A percentile compares a stretch with the other conserved stretches of the same genome.
Conservation (phyloP, 2,329 filamentous ascomycete genomes). For the Stachybotrys chlorohalonatus region DNA sequence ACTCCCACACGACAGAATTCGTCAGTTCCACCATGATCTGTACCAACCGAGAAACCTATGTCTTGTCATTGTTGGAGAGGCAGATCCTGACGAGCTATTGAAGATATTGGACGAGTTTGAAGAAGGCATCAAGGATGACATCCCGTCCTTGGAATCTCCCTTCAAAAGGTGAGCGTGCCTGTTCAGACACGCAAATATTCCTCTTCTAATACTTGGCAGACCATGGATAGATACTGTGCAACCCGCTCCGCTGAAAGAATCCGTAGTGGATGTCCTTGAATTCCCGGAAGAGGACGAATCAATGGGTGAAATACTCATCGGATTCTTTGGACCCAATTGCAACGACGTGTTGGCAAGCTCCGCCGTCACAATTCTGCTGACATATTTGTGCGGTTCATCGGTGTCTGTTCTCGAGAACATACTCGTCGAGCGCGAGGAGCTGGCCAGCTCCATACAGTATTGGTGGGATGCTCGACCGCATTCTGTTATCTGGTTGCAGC, state of each 20-base stretch:
- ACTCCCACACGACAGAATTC: constrained; percentile 79
- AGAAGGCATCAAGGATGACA: constrained; percentile 70
- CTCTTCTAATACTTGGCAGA: constrained; percentile 12
- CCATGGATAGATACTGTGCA: constrained; percentile 88
- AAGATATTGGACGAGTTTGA: constrained; percentile 82
- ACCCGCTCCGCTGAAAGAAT: constrained; percentile 62
- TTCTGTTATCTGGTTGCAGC: constrained; percentile 74
- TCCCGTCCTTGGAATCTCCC: constrained; percentile 63
- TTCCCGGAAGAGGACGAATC: constrained; percentile 97
- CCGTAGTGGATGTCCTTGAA: constrained; percentile 67
- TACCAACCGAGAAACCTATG: constrained; percentile 96
- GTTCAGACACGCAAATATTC: neutral
- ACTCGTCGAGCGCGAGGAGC: constrained; percentile 85
- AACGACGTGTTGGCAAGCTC: constrained; percentile 58
- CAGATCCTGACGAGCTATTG: constrained; percentile 73
- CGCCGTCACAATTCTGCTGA: constrained; percentile 70
- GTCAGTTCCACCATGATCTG: constrained; percentile 93
- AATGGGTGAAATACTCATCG: constrained; percentile 77
- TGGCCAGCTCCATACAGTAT: constrained; percentile 78
- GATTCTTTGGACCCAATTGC: constrained; percentile 79
- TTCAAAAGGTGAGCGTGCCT: constrained; percentile 51
- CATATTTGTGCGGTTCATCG: constrained; percentile 87
- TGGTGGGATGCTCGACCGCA: constrained; percentile 73
- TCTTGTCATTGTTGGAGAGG: constrained; percentile 83
- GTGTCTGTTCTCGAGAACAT: constrained; percentile 86